Evolutionary conservation across 2,329 filamentous ascomycete genomes (phyloP).

Genomic region (Alternaria panax): DNA sequence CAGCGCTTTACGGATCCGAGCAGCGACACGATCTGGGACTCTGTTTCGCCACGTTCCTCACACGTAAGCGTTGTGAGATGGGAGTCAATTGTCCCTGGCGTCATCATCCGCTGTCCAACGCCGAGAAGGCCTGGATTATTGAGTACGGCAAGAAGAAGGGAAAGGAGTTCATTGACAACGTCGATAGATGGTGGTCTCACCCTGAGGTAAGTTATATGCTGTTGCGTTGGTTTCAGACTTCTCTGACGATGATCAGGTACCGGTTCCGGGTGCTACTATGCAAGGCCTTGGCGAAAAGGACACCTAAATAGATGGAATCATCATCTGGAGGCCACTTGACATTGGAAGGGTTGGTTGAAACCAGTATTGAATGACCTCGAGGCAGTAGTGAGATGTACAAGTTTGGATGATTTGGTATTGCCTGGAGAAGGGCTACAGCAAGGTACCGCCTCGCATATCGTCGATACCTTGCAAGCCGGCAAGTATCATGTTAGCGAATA

Average conservation of each 20-base stretch:
- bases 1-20: slow-evolving; percentile 10
- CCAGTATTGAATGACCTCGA: background rate
- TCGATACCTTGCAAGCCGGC: slow-evolving; percentile 37
- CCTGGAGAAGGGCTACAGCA: slow-evolving; percentile 1
- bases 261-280: slow-evolving; percentile 15
- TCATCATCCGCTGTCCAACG: slow-evolving; percentile 16
- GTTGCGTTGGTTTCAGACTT: background rate
- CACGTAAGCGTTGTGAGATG: slow-evolving; percentile 14
- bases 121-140: slow-evolving; percentile 15
- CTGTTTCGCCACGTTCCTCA: slow-evolving; percentile 21
- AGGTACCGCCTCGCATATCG: slow-evolving; percentile 33
- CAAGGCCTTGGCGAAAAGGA: background rate
- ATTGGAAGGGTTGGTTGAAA: background rate
- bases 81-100: slow-evolving; percentile 20
- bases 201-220: background rate
- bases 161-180: slow-evolving; percentile 6
- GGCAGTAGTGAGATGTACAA: too few relatives aligned
- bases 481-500: slow-evolving; percentile 40
- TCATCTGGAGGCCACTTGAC: background rate
- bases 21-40: slow-evolving; percentile 15
- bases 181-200: background rate
- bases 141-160: background rate
- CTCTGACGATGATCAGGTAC: background rate
- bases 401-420: background rate
- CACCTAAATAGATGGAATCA: background rate